Percentiles rank a stretch among this genome's conserved stretches.
These are phyloP conservation scores for Saccharomycopsis crataegensis DNA, from an alignment of 1,139 yeast genomes.

Conservation along the genomic window DNA sequence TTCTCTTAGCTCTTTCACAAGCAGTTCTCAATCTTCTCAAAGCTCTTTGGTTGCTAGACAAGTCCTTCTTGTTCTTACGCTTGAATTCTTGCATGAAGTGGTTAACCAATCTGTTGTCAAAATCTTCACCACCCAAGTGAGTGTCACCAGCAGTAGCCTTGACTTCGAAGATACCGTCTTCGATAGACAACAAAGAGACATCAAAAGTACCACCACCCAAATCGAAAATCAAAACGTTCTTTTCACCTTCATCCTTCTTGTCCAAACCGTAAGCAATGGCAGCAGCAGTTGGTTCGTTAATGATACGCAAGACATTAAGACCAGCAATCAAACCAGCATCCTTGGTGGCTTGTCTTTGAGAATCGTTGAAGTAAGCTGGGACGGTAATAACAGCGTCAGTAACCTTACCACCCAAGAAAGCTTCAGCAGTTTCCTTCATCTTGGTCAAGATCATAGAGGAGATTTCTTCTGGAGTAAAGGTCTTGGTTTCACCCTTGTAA, in stretches of 20 bases:
- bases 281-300: slow-evolving; percentile 98
- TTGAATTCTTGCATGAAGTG: slow-evolving; percentile 77
- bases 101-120: slow-evolving; percentile 74
- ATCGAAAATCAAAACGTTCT: slow-evolving; percentile 87
- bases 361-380: slow-evolving; percentile 96
- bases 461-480: slow-evolving; percentile 59
- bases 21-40: slow-evolving; percentile 86
- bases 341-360: slow-evolving; percentile 98
- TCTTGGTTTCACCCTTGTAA: slow-evolving; percentile 58
- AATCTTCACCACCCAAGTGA: slow-evolving; percentile 96
- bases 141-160: slow-evolving; percentile 99
- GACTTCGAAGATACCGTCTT: slow-evolving; percentile 94
- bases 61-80: slow-evolving; percentile 76
- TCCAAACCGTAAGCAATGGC: slow-evolving; percentile 97
- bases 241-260: slow-evolving; percentile 71
- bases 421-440: slow-evolving; percentile 65
- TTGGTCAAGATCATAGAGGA: slow-evolving; percentile 59
- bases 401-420: slow-evolving; percentile 52
- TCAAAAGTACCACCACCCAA: slow-evolving; percentile 99
- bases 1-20: slow-evolving; percentile 64
- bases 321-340: slow-evolving; percentile 98
- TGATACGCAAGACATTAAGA: slow-evolving; percentile 90
- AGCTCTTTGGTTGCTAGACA: slow-evolving; percentile 71
- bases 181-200: slow-evolving; percentile 87
- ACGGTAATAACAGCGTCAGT: slow-evolving; percentile 77